Conservation (phyloP, 139 green algal genomes). For the Closterium sp. region DNA sequence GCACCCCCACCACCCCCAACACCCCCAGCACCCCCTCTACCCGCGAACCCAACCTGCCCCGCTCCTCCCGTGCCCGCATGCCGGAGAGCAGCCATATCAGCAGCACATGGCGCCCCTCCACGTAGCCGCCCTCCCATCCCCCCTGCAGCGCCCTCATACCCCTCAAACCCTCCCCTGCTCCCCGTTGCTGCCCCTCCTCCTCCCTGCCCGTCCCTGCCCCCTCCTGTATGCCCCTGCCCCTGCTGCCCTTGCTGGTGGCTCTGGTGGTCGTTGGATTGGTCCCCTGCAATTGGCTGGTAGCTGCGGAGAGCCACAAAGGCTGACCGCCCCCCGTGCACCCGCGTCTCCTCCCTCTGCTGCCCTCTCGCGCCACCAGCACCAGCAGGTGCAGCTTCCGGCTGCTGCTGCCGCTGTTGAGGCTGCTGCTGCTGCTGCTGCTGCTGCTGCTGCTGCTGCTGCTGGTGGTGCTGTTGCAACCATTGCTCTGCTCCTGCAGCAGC, state of each 20-base stretch:
- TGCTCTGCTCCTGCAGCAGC: neutral
- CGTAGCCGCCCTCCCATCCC: neutral
- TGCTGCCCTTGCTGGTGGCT: neutral
- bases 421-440: neutral
- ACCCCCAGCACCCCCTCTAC: neutral
- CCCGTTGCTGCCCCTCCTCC: neutral
- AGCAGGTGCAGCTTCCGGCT: neutral
- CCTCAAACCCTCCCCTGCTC: neutral
- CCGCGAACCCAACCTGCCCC: neutral
- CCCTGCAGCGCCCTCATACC: neutral
- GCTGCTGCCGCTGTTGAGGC: neutral
- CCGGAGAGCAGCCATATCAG: neutral
- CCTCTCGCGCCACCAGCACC: neutral
- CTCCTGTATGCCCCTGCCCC: neutral
- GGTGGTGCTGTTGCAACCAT: neutral
- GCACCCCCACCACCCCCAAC: neutral
- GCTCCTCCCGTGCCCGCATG: neutral
- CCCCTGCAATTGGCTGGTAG: neutral
- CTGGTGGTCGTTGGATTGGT: neutral
- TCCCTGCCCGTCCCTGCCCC: neutral
- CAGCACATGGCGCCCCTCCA: neutral
- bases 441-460: conserved; percentile 3
- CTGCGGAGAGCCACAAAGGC: conserved; percentile 24
- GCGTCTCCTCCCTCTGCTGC: conserved; percentile 8
- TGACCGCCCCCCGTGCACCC: conserved; percentile 28